Base-by-base conservation (phyloP, 2,329 filamentous ascomycete genomes). In the Catunica adiposa region DNA sequence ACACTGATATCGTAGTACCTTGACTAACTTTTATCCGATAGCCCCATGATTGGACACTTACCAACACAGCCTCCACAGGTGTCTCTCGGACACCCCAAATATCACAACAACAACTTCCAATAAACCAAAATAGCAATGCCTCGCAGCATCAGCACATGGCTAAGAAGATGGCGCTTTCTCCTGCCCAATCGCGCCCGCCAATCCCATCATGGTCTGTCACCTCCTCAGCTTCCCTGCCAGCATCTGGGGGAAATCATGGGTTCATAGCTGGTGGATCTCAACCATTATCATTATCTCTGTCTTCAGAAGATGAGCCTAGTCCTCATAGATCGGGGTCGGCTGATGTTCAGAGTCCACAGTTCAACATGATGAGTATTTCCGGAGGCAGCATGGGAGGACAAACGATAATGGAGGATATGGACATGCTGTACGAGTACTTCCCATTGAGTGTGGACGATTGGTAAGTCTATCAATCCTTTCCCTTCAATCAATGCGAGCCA, bases 391-490 rank as follows among this genome's bases (percentile, higher is more conserved):
- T 17, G 17, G 61, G 64, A 48, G 74, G 73, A 61, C 76, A 78
- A 65, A 82, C 83, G 64, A 75, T 85, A 34, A 70, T 82, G 61
- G 88, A 94, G 62, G 84, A 83, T 62, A 83, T 83, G 0, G 89
- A 96, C 67, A 72, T 89, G 61, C 71, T 96, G 17, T 96, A 96
- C 65, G 89, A 97, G 69, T 96, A 97, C 65, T 96, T 97, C 61
- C 89, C 89, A 0, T 73, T 97, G 15, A 89, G 84, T 51, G 71
- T 95, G 58, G 89, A 96, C 66, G 89, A 96, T 64, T 96, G 85
- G 85, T 78, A 66, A 63, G 69, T 65, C 40, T 23, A 56, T 44
- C 3, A 7, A 15, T 26, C 2, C 48, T 31, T 44, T 40, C 20
- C 20, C 3, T 3, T 20, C n/a, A 44, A 8, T n/a, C 2, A 4